Conservation (phyloP, 2,329 filamentous ascomycete genomes). For the Beauveria australis region DNA sequence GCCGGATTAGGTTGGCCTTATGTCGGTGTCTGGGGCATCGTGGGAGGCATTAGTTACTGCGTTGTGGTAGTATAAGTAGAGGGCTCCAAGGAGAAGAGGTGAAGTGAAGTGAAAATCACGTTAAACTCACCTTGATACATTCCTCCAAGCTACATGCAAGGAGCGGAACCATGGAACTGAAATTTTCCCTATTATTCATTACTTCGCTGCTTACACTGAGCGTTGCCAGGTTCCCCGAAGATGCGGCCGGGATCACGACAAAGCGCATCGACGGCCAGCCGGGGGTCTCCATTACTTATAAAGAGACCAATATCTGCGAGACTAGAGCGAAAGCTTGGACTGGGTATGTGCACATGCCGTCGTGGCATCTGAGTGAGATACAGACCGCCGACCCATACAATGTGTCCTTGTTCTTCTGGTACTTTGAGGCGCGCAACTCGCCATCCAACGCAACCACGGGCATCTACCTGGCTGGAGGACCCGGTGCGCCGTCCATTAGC, state of each 20-base stretch:
- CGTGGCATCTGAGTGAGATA: conserved; percentile 1
- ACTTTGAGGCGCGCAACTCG: conserved; percentile 29
- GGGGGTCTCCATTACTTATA: conserved; percentile 3
- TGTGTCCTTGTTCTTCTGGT: conserved; percentile 35
- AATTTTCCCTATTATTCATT: background rate
- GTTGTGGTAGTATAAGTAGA: background rate
- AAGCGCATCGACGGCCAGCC: background rate
- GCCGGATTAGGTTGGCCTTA: background rate
- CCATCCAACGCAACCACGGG: conserved; percentile 18
- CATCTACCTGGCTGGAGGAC: conserved; percentile 58
- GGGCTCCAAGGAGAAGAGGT: background rate
- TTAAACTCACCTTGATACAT: background rate
- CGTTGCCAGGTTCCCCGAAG: background rate
- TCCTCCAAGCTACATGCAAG: background rate
- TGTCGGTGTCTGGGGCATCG: background rate
- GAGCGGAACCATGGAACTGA: background rate
- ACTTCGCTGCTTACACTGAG: background rate
- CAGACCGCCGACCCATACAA: conserved; percentile 6
- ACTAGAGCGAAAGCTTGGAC: conserved; percentile 3
- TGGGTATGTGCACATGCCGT: conserved; percentile 9
- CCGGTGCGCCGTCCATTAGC: conserved; percentile 42
- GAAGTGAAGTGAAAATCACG: background rate
- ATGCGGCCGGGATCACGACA: background rate
- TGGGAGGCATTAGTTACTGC: background rate
- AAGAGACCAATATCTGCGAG: conserved; percentile 6